Evolutionary conservation across 441 rosid species (phyloP).

Genomic region (Cnidoscolus chayamansa): DNA sequence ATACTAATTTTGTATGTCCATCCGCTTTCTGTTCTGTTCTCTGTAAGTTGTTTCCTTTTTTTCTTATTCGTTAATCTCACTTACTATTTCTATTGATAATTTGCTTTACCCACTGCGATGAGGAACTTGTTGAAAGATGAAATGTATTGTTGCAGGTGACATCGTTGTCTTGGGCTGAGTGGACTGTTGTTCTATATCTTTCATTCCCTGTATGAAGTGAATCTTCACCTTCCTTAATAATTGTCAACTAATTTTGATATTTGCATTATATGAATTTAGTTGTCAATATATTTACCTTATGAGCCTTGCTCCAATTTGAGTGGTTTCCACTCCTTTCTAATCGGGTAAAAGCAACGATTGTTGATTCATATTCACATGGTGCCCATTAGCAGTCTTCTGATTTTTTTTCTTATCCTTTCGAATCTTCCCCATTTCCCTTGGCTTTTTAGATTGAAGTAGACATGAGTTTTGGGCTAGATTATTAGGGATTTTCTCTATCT

Average conservation of each 20-base stretch:
- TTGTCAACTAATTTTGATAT: background rate
- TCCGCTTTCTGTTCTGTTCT: conserved; percentile 89
- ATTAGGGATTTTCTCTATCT: background rate
- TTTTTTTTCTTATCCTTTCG: background rate
- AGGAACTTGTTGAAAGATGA: conserved; percentile 17
- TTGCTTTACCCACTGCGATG: conserved; percentile 4
- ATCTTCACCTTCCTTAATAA: conserved; percentile 9
- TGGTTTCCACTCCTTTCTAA: background rate
- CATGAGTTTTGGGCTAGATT: background rate
- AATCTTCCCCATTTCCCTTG: too few species aligned
- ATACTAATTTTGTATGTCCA: conserved; percentile 71
- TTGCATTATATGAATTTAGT: background rate
- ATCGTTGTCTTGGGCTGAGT: conserved; percentile 90
- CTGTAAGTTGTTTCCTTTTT: conserved; percentile 57
- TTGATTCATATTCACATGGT: background rate
- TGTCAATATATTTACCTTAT: background rate
- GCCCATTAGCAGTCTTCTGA: background rate
- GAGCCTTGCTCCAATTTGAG: background rate
- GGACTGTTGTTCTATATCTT: conserved; percentile 82
- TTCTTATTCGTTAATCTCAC: conserved; percentile 17
- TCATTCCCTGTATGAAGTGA: conserved; percentile 82
- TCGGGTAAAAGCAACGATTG: background rate
- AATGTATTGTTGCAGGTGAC: conserved; percentile 63
- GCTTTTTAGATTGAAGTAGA: too few species aligned
- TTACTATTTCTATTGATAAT: conserved; percentile 11